Evolutionary conservation across 176 grass and related monocot species (phyloP), one percentile per base, ranked within the genome.

Genomic region (Aegilops bicornis): DNA sequence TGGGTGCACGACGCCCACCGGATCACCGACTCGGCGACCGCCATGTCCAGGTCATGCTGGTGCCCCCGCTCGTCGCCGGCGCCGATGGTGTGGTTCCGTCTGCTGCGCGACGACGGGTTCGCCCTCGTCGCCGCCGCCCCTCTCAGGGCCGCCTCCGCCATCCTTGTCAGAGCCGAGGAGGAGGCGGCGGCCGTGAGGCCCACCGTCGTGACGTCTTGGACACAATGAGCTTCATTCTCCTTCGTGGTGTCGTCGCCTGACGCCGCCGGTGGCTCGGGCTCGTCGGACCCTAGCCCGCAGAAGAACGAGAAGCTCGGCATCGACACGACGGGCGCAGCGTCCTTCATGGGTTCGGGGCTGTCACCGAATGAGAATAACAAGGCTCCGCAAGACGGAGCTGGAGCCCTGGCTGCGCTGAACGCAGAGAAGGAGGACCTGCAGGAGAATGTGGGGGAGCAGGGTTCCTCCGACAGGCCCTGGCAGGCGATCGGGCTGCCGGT

Each of bases 1-100:
- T 87, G 60, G 10, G 97, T 94, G 91, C 97, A 99, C n/a, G 97
- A 98, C 8, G 92, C 90, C 97, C 97, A 98, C 17, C 94, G 88
- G 61, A 98, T 96, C 25, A 98, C 89, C 7, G 94, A 98, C 89
- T 99, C 97, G 0, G 97, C 77, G 29, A 93, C 94, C 40, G 77
- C 64, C 80, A 78, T 66, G 45, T 98, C 94, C 75, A 96, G 88
- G 77, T 20, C 42, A 0, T 92, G 89, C 76, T 92, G 73, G 25
- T 94, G 89, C 76, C 88, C 94, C 17, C 85, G 63, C 72, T 91
- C 84, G 8, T 91, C 84, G 8, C 94, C 82, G 6, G 91, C 85
- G 0, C 92, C 97, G 1, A 99, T 94, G 2, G 92, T 96, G 87
- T 94, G 94, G 77, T 99, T 94, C 76, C 97, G 86, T 22, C 92